These are phyloP conservation scores for Mortierella antarctica DNA, from an alignment of 192 early-diverging fungal genomes.

Conservation along the genomic window DNA sequence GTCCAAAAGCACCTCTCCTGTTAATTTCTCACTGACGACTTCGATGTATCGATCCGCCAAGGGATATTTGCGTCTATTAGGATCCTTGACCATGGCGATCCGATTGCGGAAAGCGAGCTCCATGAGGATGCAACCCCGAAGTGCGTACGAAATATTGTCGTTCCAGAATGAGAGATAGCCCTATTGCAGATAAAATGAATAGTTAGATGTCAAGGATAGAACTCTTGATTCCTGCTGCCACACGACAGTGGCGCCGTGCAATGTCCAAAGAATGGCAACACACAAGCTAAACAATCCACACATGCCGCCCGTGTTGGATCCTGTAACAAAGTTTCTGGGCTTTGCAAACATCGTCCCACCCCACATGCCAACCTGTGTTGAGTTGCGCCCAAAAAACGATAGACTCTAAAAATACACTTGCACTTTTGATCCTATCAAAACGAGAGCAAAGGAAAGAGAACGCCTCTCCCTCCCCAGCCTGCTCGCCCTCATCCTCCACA, in stretches of 20 bases:
- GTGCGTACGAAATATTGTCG: conserved; percentile 96
- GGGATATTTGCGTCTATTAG: conserved; percentile 76
- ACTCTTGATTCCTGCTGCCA: neutral
- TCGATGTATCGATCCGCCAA: conserved; percentile 88
- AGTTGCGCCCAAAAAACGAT: too few relatives aligned
- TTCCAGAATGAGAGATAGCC: conserved; percentile 99
- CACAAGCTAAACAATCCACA: too few relatives aligned
- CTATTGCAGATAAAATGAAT: conserved; percentile 54
- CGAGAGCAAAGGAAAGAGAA: too few relatives aligned
- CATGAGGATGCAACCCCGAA: conserved; percentile 95
- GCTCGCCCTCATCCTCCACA: too few relatives aligned
- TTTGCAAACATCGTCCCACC: too few relatives aligned
- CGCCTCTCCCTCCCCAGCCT: too few relatives aligned
- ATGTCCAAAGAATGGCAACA: too few relatives aligned
- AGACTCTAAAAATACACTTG: too few relatives aligned
- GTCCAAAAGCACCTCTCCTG: conserved; percentile 95
- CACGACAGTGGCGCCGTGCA: neutral
- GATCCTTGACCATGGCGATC: conserved; percentile 88
- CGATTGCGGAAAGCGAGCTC: conserved; percentile 94
- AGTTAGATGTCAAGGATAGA: neutral
- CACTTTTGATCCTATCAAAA: too few relatives aligned
- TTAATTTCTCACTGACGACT: conserved; percentile 82
- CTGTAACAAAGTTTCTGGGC: too few relatives aligned
- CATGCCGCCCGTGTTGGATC: too few relatives aligned
- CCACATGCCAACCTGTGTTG: too few relatives aligned